Conservation (phyloP, 2,329 filamentous ascomycete species). For the Penicillium italicum region DNA sequence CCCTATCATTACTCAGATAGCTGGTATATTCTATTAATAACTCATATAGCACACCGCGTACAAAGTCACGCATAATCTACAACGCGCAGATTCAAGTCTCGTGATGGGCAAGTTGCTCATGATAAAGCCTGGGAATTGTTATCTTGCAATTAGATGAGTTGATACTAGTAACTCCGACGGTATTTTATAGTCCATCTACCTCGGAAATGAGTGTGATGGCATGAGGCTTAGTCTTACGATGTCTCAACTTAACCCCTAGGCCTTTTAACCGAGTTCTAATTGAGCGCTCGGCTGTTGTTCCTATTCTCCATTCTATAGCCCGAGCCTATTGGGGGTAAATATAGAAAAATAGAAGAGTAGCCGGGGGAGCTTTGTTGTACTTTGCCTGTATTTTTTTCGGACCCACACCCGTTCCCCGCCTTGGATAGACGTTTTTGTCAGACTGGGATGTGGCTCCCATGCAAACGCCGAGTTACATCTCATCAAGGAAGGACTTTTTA, state of each 20-base stretch:
- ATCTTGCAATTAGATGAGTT: neutral
- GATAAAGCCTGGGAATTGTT: neutral
- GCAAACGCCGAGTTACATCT: constrained; percentile 4
- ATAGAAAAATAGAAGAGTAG: neutral
- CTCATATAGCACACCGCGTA: neutral
- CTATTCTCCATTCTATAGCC: neutral
- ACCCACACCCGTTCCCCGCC: constrained; percentile 1
- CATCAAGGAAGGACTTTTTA: constrained; percentile 8
- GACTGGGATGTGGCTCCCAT: too few relatives aligned
- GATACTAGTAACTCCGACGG: too few relatives aligned
- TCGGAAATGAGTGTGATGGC: neutral
- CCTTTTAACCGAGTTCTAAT: too few relatives aligned
- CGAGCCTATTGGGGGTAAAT: fast-evolving
- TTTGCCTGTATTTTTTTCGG: neutral
- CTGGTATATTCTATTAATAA: neutral
- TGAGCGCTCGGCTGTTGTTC: too few relatives aligned
- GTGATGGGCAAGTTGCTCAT: neutral
- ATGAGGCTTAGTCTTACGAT: neutral
- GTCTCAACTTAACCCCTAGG: neutral
- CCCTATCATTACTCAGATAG: too few relatives aligned
- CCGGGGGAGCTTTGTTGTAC: too few relatives aligned
- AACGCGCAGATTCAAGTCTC: neutral
- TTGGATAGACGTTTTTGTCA: neutral
- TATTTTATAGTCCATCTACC: too few relatives aligned
- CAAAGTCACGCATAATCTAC: too few relatives aligned